Conservation (phyloP, 345 rosid species). For the Syzygium aqueum region DNA sequence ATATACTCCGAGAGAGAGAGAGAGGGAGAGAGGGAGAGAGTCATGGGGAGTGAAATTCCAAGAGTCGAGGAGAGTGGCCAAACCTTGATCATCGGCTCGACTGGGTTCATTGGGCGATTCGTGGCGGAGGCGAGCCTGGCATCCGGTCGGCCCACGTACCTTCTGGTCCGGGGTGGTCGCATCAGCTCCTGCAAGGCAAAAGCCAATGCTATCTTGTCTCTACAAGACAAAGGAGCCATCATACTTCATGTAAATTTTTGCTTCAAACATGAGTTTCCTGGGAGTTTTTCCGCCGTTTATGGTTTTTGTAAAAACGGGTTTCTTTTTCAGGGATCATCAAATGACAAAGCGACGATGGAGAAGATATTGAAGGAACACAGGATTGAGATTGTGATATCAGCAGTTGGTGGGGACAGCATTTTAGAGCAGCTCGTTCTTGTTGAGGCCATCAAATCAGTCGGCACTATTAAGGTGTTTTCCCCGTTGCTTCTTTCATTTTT, state of each 20-base stretch:
- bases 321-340: constrained; percentile 23
- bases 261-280: not conserved
- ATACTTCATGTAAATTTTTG: constrained; percentile 19
- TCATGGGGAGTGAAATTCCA: not conserved
- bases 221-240: constrained; percentile 43
- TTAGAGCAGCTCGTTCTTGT: constrained; percentile 28
- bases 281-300: not conserved
- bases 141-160: constrained; percentile 36
- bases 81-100: constrained; percentile 47
- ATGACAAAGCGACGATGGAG: constrained; percentile 33
- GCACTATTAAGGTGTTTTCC: constrained; percentile 40
- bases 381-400: constrained; percentile 56
- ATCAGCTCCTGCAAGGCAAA: constrained; percentile 4
- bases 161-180: constrained; percentile 25
- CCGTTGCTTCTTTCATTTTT: not conserved
- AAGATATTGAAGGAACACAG: constrained; percentile 33
- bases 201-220: constrained; percentile 13
- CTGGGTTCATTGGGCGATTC: constrained; percentile 54
- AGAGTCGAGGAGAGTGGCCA: constrained; percentile 4
- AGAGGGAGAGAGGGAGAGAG: not conserved
- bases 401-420: constrained; percentile 28
- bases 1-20: not conserved
- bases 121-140: constrained; percentile 43
- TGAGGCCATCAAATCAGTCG: constrained; percentile 40
- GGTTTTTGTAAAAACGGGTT: too few species aligned